Evolutionary conservation across 345 rosid species (phyloP).

Genomic region (Murraya koenigii): DNA sequence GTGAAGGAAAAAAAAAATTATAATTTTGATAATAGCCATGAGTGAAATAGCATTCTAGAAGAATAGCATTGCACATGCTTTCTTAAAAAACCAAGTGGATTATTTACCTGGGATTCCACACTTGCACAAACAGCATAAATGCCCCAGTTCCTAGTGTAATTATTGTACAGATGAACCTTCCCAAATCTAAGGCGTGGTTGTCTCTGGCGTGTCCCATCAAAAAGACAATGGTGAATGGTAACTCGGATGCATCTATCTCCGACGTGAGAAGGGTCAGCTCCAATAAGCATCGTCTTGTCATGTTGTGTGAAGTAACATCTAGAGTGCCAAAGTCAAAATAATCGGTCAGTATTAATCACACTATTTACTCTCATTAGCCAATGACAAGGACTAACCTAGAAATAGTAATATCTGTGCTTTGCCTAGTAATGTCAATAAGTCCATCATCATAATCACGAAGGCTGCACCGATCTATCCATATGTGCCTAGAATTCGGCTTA

Average conservation of each 20-base stretch:
- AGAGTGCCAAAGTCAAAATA: slow-evolving; percentile 11
- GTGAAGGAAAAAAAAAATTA: background rate
- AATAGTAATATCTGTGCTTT: slow-evolving; percentile 86
- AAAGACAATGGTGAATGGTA: slow-evolving; percentile 96
- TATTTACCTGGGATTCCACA: slow-evolving; percentile 79
- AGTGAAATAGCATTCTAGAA: background rate
- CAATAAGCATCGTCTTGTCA: slow-evolving; percentile 86
- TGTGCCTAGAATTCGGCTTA: slow-evolving; percentile 80
- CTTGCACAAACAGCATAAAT: slow-evolving; percentile 95
- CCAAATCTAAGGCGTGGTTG: slow-evolving; percentile 95
- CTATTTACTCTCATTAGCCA: background rate
- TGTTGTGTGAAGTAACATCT: slow-evolving; percentile 87
- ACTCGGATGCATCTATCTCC: slow-evolving; percentile 84
- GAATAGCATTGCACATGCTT: background rate
- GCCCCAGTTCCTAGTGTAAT: slow-evolving; percentile 85
- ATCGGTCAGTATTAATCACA: background rate
- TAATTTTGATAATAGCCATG: background rate
- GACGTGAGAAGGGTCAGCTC: slow-evolving; percentile 75
- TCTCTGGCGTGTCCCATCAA: slow-evolving; percentile 79
- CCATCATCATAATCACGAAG: slow-evolving; percentile 87
- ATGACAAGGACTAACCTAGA: slow-evolving; percentile 49
- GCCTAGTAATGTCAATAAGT: slow-evolving; percentile 88
- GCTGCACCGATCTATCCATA: slow-evolving; percentile 94
- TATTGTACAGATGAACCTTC: slow-evolving; percentile 83
- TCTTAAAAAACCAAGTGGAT: background rate